Evolutionary conservation across 2,329 filamentous ascomycete species (phyloP).

Genomic region (Talaromyces sp.): DNA sequence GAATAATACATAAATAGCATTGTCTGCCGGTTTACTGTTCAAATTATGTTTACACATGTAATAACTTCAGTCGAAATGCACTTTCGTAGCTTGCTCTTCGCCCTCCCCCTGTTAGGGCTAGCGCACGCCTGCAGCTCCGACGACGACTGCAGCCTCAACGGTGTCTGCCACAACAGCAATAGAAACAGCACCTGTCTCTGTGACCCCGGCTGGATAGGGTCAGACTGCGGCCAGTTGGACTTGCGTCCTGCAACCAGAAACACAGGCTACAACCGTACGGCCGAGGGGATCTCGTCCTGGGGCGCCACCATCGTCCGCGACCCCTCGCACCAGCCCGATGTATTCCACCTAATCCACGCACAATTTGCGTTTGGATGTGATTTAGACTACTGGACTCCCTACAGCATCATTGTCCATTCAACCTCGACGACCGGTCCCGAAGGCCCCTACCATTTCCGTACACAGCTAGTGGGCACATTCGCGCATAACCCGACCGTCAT

Average conservation of each 20-base stretch:
- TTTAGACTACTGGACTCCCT: slow-evolving; percentile 45
- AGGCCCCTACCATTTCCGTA: slow-evolving; percentile 42
- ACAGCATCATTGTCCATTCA: slow-evolving; percentile 43
- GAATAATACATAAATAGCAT: neutral
- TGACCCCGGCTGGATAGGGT: slow-evolving; percentile 43
- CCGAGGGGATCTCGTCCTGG: slow-evolving; percentile 44
- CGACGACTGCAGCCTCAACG: slow-evolving; percentile 40
- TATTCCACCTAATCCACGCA: slow-evolving; percentile 45
- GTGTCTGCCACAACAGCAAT: slow-evolving; percentile 23
- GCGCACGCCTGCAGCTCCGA: slow-evolving; percentile 20
- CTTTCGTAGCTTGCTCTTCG: neutral
- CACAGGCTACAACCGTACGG: slow-evolving; percentile 47
- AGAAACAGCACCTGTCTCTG: slow-evolving; percentile 13
- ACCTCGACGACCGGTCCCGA: slow-evolving; percentile 41
- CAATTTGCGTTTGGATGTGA: slow-evolving; percentile 46
- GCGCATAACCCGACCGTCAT: slow-evolving; percentile 45
- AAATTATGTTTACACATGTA: too few species aligned
- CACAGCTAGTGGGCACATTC: slow-evolving; percentile 40
- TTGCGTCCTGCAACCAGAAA: slow-evolving; percentile 37
- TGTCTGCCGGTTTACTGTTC: neutral
- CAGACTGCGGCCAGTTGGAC: slow-evolving; percentile 44
- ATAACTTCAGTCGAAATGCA: neutral
- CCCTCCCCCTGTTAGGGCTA: neutral
- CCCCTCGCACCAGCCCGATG: slow-evolving; percentile 22
- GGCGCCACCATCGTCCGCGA: slow-evolving; percentile 46